Conservation (phyloP, 1,284 basidiomycete genomes). For the Taiwanofungus camphoratus region DNA sequence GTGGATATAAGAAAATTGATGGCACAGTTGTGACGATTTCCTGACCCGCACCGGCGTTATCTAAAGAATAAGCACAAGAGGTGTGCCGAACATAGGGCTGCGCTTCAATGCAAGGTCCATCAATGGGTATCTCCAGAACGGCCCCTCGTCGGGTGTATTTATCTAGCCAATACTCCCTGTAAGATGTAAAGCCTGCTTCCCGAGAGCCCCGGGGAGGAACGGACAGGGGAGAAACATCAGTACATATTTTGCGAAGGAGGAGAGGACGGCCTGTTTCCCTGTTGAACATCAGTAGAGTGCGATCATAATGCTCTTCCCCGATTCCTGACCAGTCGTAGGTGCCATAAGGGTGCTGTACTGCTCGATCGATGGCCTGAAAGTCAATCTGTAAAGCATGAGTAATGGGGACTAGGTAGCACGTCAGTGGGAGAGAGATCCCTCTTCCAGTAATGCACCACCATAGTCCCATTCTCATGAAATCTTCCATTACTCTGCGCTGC, state of each 20-base stretch:
- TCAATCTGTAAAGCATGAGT: conserved; percentile 43
- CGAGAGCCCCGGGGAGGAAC: conserved; percentile 41
- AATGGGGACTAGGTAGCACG: conserved; percentile 61
- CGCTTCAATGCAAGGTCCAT: conserved; percentile 58
- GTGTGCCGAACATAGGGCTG: conserved; percentile 36
- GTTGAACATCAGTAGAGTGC: conserved; percentile 46
- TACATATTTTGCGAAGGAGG: conserved; percentile 48
- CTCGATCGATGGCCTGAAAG: conserved; percentile 45
- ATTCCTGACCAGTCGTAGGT: conserved; percentile 49
- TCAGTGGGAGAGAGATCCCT: conserved; percentile 42
- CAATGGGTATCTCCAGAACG: conserved; percentile 37
- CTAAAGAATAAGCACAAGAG: conserved; percentile 39
- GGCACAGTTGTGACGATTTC: conserved; percentile 2
- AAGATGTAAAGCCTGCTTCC: conserved; percentile 45
- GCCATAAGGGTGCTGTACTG: conserved; percentile 45
- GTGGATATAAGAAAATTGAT: conserved; percentile 38
- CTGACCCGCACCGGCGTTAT: conserved; percentile 13
- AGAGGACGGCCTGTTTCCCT: conserved; percentile 52
- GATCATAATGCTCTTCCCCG: conserved; percentile 39
- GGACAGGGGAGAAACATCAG: conserved; percentile 61
- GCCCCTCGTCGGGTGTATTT: conserved; percentile 46
- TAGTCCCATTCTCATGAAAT: conserved; percentile 57
- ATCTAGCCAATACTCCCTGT: conserved; percentile 52
- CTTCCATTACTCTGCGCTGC: conserved; percentile 45
- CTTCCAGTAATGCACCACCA: conserved; percentile 59